phyloP scores from a whole-genome alignment of 202 grass and related monocot genomes.

The Digitaria exilis region DNA sequence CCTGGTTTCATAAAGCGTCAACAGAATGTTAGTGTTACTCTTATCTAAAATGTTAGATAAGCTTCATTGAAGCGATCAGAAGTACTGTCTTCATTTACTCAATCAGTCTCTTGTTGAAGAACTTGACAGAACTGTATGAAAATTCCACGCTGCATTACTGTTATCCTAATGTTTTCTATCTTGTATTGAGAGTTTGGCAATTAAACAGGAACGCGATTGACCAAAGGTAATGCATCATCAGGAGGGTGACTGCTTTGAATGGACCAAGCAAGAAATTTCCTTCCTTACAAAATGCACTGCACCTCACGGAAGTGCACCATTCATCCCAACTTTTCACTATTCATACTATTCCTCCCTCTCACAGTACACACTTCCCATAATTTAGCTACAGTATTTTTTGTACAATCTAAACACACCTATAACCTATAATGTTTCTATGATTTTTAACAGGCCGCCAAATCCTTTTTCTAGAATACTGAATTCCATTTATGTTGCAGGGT shows the following conservation, averaged over 20 bases:
- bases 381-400: too few species aligned
- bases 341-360: too few species aligned
- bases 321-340: too few species aligned
- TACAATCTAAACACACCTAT: too few species aligned
- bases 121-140: conserved; percentile 79
- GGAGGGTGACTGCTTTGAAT: conserved; percentile 81
- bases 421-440: conserved; percentile 34
- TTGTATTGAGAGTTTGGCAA: conserved; percentile 31
- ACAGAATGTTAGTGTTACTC: conserved; percentile 67
- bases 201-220: conserved; percentile 23
- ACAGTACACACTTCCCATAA: too few species aligned
- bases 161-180: conserved; percentile 23
- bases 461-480: conserved; percentile 29
- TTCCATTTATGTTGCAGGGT: conserved; percentile 60
- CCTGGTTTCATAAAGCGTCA: conserved; percentile 76
- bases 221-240: conserved; percentile 50
- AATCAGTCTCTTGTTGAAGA: conserved; percentile 40
- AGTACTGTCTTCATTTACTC: neutral
- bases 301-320: conserved; percentile 73
- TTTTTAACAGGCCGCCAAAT: conserved; percentile 23
- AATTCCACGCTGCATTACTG: conserved; percentile 7
- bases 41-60: neutral
- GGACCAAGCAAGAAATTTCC: conserved; percentile 77
- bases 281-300: too few species aligned
- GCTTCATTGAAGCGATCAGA: conserved; percentile 4